phyloP scores from a whole-genome alignment of 345 rosid species.

The Eucalyptus urophylla region DNA sequence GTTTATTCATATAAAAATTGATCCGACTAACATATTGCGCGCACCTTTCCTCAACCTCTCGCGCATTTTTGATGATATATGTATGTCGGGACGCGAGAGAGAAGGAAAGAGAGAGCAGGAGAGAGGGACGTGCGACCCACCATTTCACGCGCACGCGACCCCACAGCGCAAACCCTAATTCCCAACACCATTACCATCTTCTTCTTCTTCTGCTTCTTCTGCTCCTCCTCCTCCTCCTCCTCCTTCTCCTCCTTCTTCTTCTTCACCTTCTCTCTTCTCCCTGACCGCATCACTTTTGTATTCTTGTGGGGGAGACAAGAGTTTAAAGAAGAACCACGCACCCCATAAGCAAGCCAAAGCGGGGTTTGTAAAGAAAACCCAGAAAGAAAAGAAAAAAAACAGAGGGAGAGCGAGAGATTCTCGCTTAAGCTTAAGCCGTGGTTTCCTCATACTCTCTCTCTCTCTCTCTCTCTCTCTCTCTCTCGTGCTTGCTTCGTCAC shows the following conservation, averaged over 20 bases:
- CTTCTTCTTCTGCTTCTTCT: not conserved
- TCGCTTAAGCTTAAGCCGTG: not conserved
- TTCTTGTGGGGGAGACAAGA: not conserved
- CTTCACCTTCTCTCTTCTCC: not conserved
- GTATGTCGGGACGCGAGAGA: slow-evolving; percentile 5
- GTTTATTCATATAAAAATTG: not conserved
- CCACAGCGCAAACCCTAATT: slow-evolving; percentile 6
- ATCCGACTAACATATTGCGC: not conserved
- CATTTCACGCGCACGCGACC: slow-evolving; percentile 12
- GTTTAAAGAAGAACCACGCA: not conserved
- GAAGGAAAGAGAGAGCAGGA: not conserved
- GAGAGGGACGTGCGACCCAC: slow-evolving; percentile 20
- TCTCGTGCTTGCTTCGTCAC: not conserved
- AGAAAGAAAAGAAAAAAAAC: not conserved
- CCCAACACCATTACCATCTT: not conserved
- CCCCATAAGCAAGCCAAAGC: not conserved
- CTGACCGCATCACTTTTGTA: not conserved
- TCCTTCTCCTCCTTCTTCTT: not conserved
- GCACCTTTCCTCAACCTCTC: not conserved
- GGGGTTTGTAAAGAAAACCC: not conserved
- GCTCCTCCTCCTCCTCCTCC: not conserved
- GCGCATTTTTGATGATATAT: not conserved
- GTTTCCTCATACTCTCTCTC: not conserved
- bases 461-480: not conserved
- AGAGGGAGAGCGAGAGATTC: not conserved